These are phyloP conservation scores for Amesomyces nigricolor DNA, from an alignment of 2,329 filamentous ascomycete species.

Conservation along the genomic window DNA sequence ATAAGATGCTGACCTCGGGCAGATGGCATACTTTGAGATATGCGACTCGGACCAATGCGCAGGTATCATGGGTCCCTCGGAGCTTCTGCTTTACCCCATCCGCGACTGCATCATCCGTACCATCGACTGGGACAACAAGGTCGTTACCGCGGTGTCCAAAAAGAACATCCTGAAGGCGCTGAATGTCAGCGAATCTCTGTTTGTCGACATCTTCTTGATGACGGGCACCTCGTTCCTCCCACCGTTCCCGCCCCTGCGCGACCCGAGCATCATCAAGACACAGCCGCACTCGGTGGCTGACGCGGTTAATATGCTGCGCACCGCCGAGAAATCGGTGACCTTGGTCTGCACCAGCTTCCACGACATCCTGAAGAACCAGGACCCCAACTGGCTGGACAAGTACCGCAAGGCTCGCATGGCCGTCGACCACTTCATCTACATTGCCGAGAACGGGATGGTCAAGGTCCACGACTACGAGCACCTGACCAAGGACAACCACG, in stretches of 20 bases:
- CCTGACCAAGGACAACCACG: constrained; percentile 76
- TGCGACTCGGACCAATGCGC: constrained; percentile 62
- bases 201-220: constrained; percentile 79
- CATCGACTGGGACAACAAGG: constrained; percentile 63
- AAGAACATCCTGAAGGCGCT: constrained; percentile 65
- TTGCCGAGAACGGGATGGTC: constrained; percentile 71
- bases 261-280: constrained; percentile 47
- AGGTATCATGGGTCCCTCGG: constrained; percentile 76
- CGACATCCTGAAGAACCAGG: constrained; percentile 67
- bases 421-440: constrained; percentile 80
- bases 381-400: constrained; percentile 73
- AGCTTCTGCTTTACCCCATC: constrained; percentile 80
- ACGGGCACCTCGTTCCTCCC: constrained; percentile 75
- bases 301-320: constrained; percentile 70
- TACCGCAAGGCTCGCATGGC: constrained; percentile 82
- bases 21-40: constrained; percentile 75
- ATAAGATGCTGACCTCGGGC: constrained; percentile 12
- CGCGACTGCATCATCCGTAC: constrained; percentile 63
- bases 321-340: constrained; percentile 64
- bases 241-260: constrained; percentile 71
- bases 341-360: constrained; percentile 71
- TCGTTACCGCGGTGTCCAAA: constrained; percentile 59
- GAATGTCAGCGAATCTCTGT: constrained; percentile 61
- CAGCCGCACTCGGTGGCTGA: constrained; percentile 62
- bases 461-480: constrained; percentile 66